Evolutionary conservation across 2,329 filamentous ascomycete species (phyloP), one percentile per base, ranked within the genome.

Genomic region (Fusarium abutilonis): DNA sequence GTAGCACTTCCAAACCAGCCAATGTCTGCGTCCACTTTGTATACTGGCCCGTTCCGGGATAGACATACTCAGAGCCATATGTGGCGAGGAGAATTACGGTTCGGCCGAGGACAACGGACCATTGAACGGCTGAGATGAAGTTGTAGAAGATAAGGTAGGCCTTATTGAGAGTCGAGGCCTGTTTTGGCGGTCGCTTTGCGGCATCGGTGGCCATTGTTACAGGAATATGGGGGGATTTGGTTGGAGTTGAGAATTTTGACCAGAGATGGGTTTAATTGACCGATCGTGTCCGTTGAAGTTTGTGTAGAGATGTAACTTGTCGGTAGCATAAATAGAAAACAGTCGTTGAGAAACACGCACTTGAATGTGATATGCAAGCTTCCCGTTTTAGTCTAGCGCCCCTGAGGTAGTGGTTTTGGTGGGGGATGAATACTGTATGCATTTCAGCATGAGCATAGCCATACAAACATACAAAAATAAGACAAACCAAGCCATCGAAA

Each of bases 111-210:
- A 97, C 88, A 15, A 86, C 85, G 36, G 84, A 78, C 95, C 95
- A 99, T 49, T 94, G 85, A 19, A 87, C 74, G 59, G 92, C 86
- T 49, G 89, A 96, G 64, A 89, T 73, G 70, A 87, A 83, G 78
- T 98, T 98, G 85, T 98, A 99, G 69, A 88, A 79, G 72, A 93
- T 83, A 50, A 98, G 86, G 79, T 97, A 97, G 72, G 78, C 80
- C 52, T 79, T 83, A 75, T 86, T 88, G 61, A 81, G 52, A 15
- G 66, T 50, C 31, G 74, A 75, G 39, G 72, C 53, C 44, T 63
- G 61, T 49, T 65, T 67, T 57, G 70, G 68, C 52, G 63, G 62
- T 39, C 47, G 48, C 54, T 66, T 71, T 36, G 60, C 43, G 32
- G 71, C 52, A 29, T 66, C 52, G 38, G 63, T 43, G 8, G 67